phyloP scores from a whole-genome alignment of 805 yeast genomes.

The Candida fluviatilis region DNA sequence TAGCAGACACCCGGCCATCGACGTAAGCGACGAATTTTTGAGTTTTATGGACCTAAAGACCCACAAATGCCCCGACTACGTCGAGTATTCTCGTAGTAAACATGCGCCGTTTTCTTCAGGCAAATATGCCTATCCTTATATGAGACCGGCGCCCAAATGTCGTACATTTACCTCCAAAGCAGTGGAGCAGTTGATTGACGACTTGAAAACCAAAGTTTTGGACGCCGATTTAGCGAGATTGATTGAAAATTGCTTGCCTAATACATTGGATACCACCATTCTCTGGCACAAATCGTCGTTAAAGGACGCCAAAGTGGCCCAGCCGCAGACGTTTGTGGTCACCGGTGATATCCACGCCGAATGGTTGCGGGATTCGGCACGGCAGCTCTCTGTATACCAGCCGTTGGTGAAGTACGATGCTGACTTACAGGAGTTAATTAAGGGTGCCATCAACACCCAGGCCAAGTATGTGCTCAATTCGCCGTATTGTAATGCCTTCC shows the following conservation, averaged over 20 bases:
- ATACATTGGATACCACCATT: constrained; percentile 83
- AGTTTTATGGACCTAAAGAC: constrained; percentile 15
- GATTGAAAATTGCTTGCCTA: constrained; percentile 81
- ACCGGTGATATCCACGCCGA: constrained; percentile 95
- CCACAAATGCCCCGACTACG: constrained; percentile 56
- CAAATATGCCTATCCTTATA: constrained; percentile 53
- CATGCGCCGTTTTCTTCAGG: constrained; percentile 64
- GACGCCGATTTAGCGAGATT: constrained; percentile 69
- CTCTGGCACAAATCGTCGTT: constrained; percentile 51
- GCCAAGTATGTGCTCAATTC: constrained; percentile 55
- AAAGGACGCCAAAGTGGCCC: constrained; percentile 10
- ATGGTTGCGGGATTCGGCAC: constrained; percentile 85
- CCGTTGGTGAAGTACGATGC: constrained; percentile 52
- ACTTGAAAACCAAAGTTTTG: constrained; percentile 44
- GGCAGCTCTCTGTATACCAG: constrained; percentile 76
- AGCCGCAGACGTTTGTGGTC: constrained; percentile 67
- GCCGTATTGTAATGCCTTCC: constrained; percentile 91
- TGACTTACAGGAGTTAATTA: constrained; percentile 46
- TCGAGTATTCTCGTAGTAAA: constrained; percentile 48
- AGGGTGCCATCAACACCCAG: constrained; percentile 81
- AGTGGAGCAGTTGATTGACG: constrained; percentile 57
- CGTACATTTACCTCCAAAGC: constrained; percentile 64
- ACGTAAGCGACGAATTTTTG: constrained; percentile 11
- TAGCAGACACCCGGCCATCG: background rate
- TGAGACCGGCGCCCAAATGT: constrained; percentile 70